Evolutionary conservation across 176 grass and related monocot genomes (phyloP).

Genomic region (Otatea glauca): DNA sequence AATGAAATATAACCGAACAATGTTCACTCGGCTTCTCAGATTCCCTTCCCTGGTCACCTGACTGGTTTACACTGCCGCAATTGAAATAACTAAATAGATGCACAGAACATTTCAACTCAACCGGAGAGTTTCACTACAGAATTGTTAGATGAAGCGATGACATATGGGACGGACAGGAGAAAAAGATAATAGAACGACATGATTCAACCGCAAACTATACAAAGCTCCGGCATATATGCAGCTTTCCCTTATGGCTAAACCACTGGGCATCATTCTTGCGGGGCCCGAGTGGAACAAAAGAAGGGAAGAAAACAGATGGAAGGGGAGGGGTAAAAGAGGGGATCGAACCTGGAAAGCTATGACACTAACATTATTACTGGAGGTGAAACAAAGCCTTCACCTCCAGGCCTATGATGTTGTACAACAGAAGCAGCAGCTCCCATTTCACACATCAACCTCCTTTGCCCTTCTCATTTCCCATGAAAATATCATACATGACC

Average conservation of each 20-base stretch:
- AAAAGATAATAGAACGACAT: neutral
- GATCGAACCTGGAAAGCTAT: neutral
- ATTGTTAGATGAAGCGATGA: neutral
- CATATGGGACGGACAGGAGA: neutral
- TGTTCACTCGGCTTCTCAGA: neutral
- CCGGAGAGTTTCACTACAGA: neutral
- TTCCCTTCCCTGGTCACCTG: neutral
- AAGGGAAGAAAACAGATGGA: too few relatives aligned
- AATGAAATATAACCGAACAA: neutral
- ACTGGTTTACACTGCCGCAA: neutral
- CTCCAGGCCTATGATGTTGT: slow-evolving; percentile 37
- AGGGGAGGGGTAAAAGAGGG: too few relatives aligned
- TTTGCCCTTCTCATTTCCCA: neutral
- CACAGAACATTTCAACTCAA: neutral
- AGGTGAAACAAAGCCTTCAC: slow-evolving; percentile 16
- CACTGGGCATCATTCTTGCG: slow-evolving; percentile 34
- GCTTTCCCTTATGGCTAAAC: slow-evolving; percentile 44
- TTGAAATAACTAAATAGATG: neutral
- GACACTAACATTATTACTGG: slow-evolving; percentile 29
- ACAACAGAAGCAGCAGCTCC: slow-evolving; percentile 25
- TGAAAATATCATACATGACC: neutral
- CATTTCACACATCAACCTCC: neutral
- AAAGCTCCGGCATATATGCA: slow-evolving; percentile 29
- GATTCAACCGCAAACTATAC: slow-evolving; percentile 8
- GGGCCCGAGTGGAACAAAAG: slow-evolving; percentile 11